A percentile compares a stretch with the other conserved stretches of the same genome.
These are phyloP conservation scores for Exophiala xenobiotica DNA, from an alignment of 2,329 filamentous ascomycete species.

Conservation along the genomic window DNA sequence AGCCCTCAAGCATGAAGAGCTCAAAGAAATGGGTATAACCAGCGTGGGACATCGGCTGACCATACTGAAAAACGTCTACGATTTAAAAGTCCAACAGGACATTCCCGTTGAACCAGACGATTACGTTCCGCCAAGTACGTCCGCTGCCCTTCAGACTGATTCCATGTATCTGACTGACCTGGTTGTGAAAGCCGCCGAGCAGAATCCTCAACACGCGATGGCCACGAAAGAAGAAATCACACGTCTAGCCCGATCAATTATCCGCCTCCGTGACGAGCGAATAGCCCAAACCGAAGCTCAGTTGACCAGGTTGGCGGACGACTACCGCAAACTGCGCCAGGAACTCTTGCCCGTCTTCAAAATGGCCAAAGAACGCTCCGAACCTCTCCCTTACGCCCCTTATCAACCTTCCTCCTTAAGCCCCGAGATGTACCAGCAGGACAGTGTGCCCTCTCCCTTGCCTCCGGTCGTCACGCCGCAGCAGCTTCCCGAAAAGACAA, in stretches of 20 bases:
- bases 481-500: slow-evolving; percentile 44
- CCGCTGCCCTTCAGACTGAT: not conserved
- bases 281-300: slow-evolving; percentile 82
- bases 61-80: slow-evolving; percentile 93
- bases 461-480: slow-evolving; percentile 28
- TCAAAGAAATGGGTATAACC: slow-evolving; percentile 89
- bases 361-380: slow-evolving; percentile 85
- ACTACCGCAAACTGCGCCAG: slow-evolving; percentile 84
- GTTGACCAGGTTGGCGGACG: slow-evolving; percentile 77
- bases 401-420: slow-evolving; percentile 29
- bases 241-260: slow-evolving; percentile 83
- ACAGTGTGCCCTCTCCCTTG: slow-evolving; percentile 23
- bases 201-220: slow-evolving; percentile 77
- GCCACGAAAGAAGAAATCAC: slow-evolving; percentile 93
- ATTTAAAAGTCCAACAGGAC: slow-evolving; percentile 91
- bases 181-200: slow-evolving; percentile 70
- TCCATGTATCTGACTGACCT: slow-evolving; percentile 7
- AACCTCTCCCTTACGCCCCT: slow-evolving; percentile 70
- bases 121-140: slow-evolving; percentile 87
- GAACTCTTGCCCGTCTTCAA: slow-evolving; percentile 89
- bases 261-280: slow-evolving; percentile 85
- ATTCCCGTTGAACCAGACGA: slow-evolving; percentile 88
- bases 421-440: slow-evolving; percentile 35
- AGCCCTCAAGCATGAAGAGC: slow-evolving; percentile 83
- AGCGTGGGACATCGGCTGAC: slow-evolving; percentile 94